These are phyloP conservation scores for Vigna radiata DNA, from an alignment of 306 rosid genomes.

Conservation along the genomic window DNA sequence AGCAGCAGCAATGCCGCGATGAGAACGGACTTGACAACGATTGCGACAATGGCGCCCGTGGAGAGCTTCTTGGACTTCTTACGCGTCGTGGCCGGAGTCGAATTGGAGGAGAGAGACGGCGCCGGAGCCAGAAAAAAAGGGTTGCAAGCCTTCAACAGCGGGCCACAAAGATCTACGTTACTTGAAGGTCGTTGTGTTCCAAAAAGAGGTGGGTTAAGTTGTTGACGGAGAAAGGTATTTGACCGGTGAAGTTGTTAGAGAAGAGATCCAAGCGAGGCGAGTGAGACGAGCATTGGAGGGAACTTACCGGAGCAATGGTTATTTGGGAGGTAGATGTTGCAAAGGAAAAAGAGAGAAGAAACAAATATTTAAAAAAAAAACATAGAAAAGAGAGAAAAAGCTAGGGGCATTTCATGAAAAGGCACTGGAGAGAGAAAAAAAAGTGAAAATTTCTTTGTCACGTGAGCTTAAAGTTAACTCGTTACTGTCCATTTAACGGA, in stretches of 20 bases:
- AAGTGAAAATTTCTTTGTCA: too few species aligned
- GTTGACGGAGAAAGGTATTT: conserved; percentile 76
- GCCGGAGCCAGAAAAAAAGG: conserved; percentile 85
- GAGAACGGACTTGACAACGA: conserved; percentile 57
- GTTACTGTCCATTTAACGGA: too few species aligned
- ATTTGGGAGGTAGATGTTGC: conserved; percentile 72
- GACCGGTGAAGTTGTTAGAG: conserved; percentile 70
- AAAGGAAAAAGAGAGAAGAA: conserved; percentile 48
- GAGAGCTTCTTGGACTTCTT: conserved; percentile 77
- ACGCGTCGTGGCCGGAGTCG: neutral
- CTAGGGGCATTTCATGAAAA: too few species aligned
- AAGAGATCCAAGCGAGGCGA: conserved; percentile 87
- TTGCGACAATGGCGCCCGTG: conserved; percentile 75
- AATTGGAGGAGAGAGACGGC: conserved; percentile 53
- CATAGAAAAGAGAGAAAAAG: too few species aligned
- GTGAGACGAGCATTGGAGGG: conserved; percentile 56
- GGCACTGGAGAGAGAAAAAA: too few species aligned
- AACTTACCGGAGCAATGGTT: conserved; percentile 69
- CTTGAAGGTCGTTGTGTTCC: conserved; percentile 65
- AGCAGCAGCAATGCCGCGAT: conserved; percentile 52
- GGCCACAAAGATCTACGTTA: conserved; percentile 82
- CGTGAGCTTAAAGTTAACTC: too few species aligned
- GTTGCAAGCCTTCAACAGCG: conserved; percentile 62
- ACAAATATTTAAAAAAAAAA: too few species aligned
- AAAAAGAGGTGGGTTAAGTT: conserved; percentile 73